A percentile compares a stretch with the other conserved stretches of the same genome.
Conservation (phyloP, 208 protist genomes). For the Wallacemonas collosoma region DNA sequence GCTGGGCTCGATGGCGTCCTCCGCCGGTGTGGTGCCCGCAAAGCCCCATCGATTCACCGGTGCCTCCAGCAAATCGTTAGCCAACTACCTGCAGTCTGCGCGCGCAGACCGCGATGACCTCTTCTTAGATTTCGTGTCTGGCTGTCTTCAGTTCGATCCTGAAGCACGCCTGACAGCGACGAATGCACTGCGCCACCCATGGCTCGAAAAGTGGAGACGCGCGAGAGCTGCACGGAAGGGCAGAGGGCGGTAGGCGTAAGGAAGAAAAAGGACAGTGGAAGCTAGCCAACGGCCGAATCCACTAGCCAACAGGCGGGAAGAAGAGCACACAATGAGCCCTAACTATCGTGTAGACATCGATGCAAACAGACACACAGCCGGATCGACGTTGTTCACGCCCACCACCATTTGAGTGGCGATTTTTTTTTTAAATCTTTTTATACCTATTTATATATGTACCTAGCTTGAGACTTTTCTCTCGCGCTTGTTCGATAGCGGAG, state of each 20-base stretch:
- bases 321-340: too few relatives aligned
- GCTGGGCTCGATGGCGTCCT: slow-evolving; percentile 24
- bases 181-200: slow-evolving; percentile 74
- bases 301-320: too few relatives aligned
- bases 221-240: neutral
- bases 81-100: slow-evolving; percentile 45
- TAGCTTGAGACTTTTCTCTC: too few relatives aligned
- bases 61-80: slow-evolving; percentile 30
- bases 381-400: too few relatives aligned
- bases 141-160: slow-evolving; percentile 68
- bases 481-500: too few relatives aligned
- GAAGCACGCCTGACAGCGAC: slow-evolving; percentile 59
- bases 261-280: too few relatives aligned
- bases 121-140: slow-evolving; percentile 57
- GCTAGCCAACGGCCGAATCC: too few relatives aligned
- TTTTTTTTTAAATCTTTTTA: too few relatives aligned
- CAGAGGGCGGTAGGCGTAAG: neutral
- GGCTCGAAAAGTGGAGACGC: slow-evolving; percentile 46
- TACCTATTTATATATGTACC: too few relatives aligned
- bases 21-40: slow-evolving; percentile 6
- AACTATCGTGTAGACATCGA: too few relatives aligned
- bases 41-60: slow-evolving; percentile 32
- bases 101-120: slow-evolving; percentile 28
- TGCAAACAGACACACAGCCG: too few relatives aligned
- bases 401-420: too few relatives aligned